Evolutionary conservation across 305 asterid genomes (phyloP).

Genomic region (Euphrasia arctica): DNA sequence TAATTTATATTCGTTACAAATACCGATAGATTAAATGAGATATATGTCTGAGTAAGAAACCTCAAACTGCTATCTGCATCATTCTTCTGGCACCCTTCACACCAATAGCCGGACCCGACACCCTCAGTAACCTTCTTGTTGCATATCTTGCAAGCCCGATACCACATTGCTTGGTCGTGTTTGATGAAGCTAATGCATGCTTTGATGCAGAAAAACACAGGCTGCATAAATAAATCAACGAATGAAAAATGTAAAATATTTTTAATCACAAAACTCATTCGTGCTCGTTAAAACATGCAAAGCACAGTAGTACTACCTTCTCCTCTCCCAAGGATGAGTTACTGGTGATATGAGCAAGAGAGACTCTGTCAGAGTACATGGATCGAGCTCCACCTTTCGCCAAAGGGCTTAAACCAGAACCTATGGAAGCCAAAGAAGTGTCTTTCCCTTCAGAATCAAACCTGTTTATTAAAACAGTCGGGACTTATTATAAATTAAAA

Average conservation of each 20-base stretch:
- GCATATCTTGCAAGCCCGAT: constrained; percentile 86
- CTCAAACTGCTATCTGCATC: constrained; percentile 62
- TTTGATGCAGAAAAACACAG: constrained; percentile 60
- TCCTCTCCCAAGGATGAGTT: constrained; percentile 78
- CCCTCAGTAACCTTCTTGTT: constrained; percentile 86
- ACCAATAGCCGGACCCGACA: constrained; percentile 78
- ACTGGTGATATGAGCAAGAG: constrained; percentile 60
- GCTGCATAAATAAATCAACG: constrained; percentile 40
- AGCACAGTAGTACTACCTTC: constrained; percentile 42
- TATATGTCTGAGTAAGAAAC: constrained; percentile 32
- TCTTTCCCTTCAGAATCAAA: constrained; percentile 87
- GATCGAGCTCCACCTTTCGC: constrained; percentile 47
- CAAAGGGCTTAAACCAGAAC: constrained; percentile 58
- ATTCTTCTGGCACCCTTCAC: constrained; percentile 75
- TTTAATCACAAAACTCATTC: neutral
- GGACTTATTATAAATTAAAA: too few species aligned
- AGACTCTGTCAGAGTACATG: constrained; percentile 69
- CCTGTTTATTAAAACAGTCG: constrained; percentile 37
- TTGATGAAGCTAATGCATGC: constrained; percentile 68
- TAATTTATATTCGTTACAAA: neutral
- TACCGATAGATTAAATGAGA: neutral
- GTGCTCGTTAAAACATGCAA: neutral
- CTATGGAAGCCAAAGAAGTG: constrained; percentile 63
- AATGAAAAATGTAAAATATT: neutral
- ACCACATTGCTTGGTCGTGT: constrained; percentile 93